Percentiles rank a stretch among this genome's conserved stretches.
These are phyloP conservation scores for Cryphonectria naterciae DNA, from an alignment of 2,329 filamentous ascomycete genomes.

Conservation along the genomic window DNA sequence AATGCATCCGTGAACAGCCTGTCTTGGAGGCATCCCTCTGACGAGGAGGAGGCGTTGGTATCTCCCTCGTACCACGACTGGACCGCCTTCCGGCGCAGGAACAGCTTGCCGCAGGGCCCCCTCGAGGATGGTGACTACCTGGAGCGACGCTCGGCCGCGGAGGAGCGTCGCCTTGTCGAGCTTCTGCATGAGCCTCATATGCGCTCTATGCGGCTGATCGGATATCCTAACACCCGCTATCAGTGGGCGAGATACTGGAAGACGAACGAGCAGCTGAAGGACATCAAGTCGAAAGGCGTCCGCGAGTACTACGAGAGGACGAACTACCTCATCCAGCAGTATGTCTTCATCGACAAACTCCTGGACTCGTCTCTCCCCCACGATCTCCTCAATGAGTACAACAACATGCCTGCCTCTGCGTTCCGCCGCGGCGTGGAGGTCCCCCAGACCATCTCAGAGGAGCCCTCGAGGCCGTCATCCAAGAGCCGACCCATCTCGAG, in stretches of 20 bases:
- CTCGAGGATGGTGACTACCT: conserved; percentile 39
- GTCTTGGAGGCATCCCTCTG: conserved; percentile 18
- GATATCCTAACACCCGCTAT: conserved; percentile 84
- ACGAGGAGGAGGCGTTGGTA: conserved; percentile 26
- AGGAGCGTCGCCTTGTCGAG: conserved; percentile 63
- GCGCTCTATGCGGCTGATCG: conserved; percentile 84
- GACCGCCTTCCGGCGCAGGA: conserved; percentile 30
- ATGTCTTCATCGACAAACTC: conserved; percentile 88
- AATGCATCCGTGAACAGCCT: conserved; percentile 31
- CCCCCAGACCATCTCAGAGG: conserved; percentile 77
- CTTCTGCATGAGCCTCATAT: conserved; percentile 72
- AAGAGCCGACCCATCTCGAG: conserved; percentile 35
- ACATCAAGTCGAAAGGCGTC: conserved; percentile 69
- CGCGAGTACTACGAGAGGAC: conserved; percentile 87
- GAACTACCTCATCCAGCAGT: conserved; percentile 88
- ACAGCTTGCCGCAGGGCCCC: conserved; percentile 3
- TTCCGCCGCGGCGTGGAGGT: conserved; percentile 61
- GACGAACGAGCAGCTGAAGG: conserved; percentile 71
- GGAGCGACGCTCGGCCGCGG: conserved; percentile 49
- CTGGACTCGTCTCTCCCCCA: conserved; percentile 93
- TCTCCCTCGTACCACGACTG: conserved; percentile 25
- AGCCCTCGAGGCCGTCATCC: conserved; percentile 47
- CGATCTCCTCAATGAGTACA: conserved; percentile 88
- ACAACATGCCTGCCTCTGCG: conserved; percentile 60
- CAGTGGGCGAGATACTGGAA: conserved; percentile 88